Conservation (phyloP, 768 basidiomycete genomes). For the Hypholoma sublateritium region DNA sequence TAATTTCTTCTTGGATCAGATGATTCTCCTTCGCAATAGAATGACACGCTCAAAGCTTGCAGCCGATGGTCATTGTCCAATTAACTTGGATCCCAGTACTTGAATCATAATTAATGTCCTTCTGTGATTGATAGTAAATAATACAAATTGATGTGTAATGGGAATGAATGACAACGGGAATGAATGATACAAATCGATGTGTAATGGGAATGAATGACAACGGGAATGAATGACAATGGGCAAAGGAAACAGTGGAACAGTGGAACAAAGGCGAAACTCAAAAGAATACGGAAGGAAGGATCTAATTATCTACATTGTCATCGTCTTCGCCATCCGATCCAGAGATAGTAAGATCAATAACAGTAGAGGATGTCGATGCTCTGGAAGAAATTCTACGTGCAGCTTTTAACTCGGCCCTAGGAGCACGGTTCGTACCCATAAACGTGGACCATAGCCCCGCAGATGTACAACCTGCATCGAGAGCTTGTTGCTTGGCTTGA, state of each 20-base stretch:
- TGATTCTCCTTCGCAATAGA: constrained; percentile 28
- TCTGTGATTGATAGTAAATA: too few relatives aligned
- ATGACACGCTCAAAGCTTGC: constrained; percentile 7
- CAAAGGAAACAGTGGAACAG: too few relatives aligned
- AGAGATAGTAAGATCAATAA: neutral
- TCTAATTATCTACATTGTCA: too few relatives aligned
- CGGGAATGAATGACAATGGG: too few relatives aligned
- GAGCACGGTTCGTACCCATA: neutral
- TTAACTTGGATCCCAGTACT: neutral
- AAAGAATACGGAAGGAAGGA: too few relatives aligned
- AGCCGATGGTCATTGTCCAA: neutral
- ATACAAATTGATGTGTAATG: too few relatives aligned
- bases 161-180: too few relatives aligned
- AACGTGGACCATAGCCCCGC: neutral
- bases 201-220: too few relatives aligned
- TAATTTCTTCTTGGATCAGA: constrained; percentile 37
- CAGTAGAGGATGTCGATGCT: neutral
- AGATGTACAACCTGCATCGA: neutral
- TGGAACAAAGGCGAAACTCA: too few relatives aligned
- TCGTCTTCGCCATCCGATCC: too few relatives aligned
- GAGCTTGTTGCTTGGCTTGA: neutral
- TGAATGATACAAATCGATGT: too few relatives aligned
- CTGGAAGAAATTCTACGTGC: neutral
- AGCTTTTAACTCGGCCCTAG: neutral
- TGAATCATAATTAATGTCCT: neutral